phyloP scores from a whole-genome alignment of 2,329 filamentous ascomycete species.

The Colletotrichum sp. region DNA sequence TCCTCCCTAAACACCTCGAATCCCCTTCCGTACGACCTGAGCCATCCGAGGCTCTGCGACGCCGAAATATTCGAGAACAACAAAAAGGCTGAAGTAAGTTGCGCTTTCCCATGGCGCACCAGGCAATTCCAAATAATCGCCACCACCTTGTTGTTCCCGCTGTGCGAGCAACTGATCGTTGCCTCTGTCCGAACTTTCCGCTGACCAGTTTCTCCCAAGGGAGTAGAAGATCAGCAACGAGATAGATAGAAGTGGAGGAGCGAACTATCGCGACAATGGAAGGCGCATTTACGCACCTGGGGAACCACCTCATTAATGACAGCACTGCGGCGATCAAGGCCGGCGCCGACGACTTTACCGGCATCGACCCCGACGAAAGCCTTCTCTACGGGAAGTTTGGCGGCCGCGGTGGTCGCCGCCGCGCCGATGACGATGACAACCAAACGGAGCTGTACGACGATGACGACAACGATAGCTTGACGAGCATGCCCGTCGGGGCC shows the following conservation, averaged over 20 bases:
- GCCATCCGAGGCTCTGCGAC: constrained; percentile 24
- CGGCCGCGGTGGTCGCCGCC: constrained; percentile 66
- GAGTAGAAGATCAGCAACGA: constrained; percentile 1
- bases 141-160: not conserved
- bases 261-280: constrained; percentile 64
- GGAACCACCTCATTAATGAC: constrained; percentile 85
- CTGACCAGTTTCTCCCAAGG: not conserved
- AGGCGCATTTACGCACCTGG: constrained; percentile 86
- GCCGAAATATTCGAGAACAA: constrained; percentile 19
- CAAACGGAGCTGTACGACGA: constrained; percentile 84
- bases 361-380: constrained; percentile 79
- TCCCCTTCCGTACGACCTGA: constrained; percentile 22
- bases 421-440: constrained; percentile 89
- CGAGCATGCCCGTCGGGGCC: constrained; percentile 81
- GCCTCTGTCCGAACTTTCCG: not conserved
- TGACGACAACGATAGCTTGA: constrained; percentile 78
- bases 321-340: constrained; percentile 88
- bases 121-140: not conserved
- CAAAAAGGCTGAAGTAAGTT: constrained; percentile 13
- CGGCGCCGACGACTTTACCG: constrained; percentile 75
- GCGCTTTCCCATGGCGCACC: not conserved
- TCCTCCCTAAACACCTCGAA: constrained; percentile 16
- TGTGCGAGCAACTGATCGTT: not conserved
- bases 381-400: constrained; percentile 76
- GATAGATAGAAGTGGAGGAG: constrained; percentile 1